phyloP scores from a whole-genome alignment of 352 stramenopile genomes.

The Pythium periplocum region DNA sequence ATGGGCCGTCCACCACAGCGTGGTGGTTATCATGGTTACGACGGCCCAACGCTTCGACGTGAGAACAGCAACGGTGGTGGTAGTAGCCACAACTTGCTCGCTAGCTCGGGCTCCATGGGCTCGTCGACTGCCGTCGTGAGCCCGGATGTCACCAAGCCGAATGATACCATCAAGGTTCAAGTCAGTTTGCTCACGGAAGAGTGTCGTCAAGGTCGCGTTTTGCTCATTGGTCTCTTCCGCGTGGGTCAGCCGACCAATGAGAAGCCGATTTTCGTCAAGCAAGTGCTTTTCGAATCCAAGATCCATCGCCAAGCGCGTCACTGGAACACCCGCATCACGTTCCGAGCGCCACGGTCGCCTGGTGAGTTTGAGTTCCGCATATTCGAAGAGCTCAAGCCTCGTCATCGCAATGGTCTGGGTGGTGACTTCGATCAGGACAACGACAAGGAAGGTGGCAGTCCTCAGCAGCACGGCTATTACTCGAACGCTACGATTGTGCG shows the following conservation, averaged over 20 bases:
- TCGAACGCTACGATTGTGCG: constrained; percentile 65
- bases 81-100: too few relatives aligned
- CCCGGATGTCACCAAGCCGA: constrained; percentile 61
- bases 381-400: constrained; percentile 57
- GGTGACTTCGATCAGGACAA: constrained; percentile 25
- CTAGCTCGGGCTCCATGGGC: too few relatives aligned
- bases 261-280: constrained; percentile 82
- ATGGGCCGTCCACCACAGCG: too few relatives aligned
- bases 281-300: constrained; percentile 79
- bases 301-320: constrained; percentile 52
- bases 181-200: constrained; percentile 56
- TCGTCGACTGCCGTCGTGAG: constrained; percentile 26
- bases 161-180: constrained; percentile 76
- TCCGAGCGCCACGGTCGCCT: constrained; percentile 66
- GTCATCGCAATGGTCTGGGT: constrained; percentile 15
- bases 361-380: constrained; percentile 83
- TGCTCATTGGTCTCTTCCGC: constrained; percentile 77
- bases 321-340: constrained; percentile 77
- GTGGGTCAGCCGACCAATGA: constrained; percentile 68
- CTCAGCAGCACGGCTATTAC: constrained; percentile 27
- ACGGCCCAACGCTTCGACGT: too few relatives aligned
- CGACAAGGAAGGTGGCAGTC: constrained; percentile 15
- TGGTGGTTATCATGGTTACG: too few relatives aligned
- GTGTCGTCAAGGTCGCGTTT: constrained; percentile 45
- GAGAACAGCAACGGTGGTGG: too few relatives aligned